Base-by-base conservation (phyloP, 257 asterid species). In the Nicotiana tabacum region DNA sequence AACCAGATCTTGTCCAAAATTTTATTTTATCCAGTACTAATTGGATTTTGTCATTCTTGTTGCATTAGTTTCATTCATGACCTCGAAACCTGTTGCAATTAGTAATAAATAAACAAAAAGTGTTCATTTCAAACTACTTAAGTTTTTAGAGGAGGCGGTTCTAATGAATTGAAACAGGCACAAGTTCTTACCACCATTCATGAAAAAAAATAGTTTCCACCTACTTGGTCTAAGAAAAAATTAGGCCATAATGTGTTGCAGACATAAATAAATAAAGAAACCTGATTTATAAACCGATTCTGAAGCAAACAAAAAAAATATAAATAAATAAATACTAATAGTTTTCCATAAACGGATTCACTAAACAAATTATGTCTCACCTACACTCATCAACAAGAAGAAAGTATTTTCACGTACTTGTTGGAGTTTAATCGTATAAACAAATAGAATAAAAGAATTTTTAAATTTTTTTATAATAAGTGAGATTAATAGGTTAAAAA, bases 41-140 rank as follows among this genome's bases (percentile, higher is more conserved):
- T 21, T 21, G 21, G 21, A 21, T 21, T 21, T 21, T 21, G 21
- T 21, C 21, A 21, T 21, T 21, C 21, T 21, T 21, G 21, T 21
- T 21, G 21, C 21, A 21, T 21, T 21, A 21, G 56, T 88, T 60
- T 68, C 39, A 7, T 86, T 89, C 30, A 88, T 77, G 8, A 85
- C 48, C 69, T 91, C 97, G 27, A 80, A 80, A 18, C 78, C 78
- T 70, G 78, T 70, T 43, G 13, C 9, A 32, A n/a, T 11, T 70
- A 70, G 43, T 70, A 17, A 70, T n/a, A 43, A 21, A 70, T 12
- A 43, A 21, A 21, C 37, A 9, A 8, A 35, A 70, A 70, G 6
- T 43, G 60, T 12, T 21, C 78, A 46, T 70, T 33, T 21, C 60
- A 2, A 46, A 43, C 6, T 6, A n/a, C 2, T 17, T 67, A 11